phyloP scores from a whole-genome alignment of 306 rosid species.

The Leucaena leucocephala region DNA sequence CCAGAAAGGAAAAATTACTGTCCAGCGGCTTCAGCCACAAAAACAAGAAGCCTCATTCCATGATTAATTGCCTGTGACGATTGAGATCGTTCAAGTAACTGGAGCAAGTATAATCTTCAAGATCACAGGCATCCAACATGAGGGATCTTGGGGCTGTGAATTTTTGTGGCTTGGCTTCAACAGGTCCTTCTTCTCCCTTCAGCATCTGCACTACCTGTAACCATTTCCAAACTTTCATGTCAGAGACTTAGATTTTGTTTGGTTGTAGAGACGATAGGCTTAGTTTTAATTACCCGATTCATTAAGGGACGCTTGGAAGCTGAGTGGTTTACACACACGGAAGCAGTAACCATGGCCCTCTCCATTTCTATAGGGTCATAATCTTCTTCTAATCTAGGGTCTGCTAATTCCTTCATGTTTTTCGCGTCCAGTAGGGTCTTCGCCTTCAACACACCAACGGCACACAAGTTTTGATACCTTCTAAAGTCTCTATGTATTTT shows the following conservation, averaged over 20 bases:
- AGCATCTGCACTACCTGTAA: slow-evolving; percentile 62
- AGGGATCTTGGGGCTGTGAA: slow-evolving; percentile 47
- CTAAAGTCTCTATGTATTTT: not conserved
- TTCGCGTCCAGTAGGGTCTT: slow-evolving; percentile 63
- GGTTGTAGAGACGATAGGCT: not conserved
- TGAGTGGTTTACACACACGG: slow-evolving; percentile 73
- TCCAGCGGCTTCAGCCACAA: not conserved
- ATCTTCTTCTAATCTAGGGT: slow-evolving; percentile 56
- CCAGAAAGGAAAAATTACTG: not conserved
- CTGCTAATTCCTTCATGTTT: slow-evolving; percentile 56
- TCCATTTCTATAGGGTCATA: slow-evolving; percentile 66
- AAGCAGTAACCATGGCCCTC: slow-evolving; percentile 60
- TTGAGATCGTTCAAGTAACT: slow-evolving; percentile 66
- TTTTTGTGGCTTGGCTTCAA: slow-evolving; percentile 52
- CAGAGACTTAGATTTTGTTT: not conserved
- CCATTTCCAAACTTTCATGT: not conserved
- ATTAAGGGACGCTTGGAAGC: slow-evolving; percentile 70
- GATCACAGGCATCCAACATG: slow-evolving; percentile 67
- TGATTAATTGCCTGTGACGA: slow-evolving; percentile 71
- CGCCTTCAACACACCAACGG: slow-evolving; percentile 50
- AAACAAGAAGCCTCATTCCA: slow-evolving; percentile 51
- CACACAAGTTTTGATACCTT: not conserved
- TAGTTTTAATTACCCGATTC: slow-evolving; percentile 52
- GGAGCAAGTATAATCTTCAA: slow-evolving; percentile 76
- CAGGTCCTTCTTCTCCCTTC: slow-evolving; percentile 54